Evolutionary conservation across 305 asterid genomes (phyloP).

Genomic region (Fraxinus albicans): DNA sequence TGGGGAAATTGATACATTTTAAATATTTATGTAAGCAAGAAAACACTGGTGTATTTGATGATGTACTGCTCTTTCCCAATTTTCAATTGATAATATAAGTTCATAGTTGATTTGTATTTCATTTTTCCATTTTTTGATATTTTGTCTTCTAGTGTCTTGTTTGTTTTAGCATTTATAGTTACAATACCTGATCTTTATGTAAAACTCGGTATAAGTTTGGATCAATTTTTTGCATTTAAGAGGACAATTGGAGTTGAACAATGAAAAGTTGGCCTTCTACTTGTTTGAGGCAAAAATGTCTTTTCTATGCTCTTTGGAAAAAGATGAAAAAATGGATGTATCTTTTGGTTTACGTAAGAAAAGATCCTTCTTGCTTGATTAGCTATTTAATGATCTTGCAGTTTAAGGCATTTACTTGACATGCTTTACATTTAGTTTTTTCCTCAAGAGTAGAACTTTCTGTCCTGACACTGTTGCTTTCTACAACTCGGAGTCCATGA

Average conservation of each 20-base stretch:
- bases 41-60: slow-evolving; percentile 20
- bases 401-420: not conserved
- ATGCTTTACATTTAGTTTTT: not conserved
- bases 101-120: not conserved
- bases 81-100: slow-evolving; percentile 10
- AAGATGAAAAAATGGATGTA: not conserved
- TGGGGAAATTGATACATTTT: not conserved
- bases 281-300: not conserved
- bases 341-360: no score
- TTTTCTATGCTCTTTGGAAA: not conserved
- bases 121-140: not conserved
- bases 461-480: not conserved
- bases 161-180: not conserved
- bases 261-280: not conserved
- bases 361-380: not conserved
- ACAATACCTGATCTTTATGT: not conserved
- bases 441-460: not conserved
- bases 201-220: not conserved
- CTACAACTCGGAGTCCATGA: not conserved
- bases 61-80: slow-evolving; percentile 13
- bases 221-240: not conserved
- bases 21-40: not conserved
- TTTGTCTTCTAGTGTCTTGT: not conserved
- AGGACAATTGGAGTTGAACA: not conserved
- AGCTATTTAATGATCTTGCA: not conserved